These are phyloP conservation scores for Salix dunnii DNA, from an alignment of 345 rosid genomes.

Conservation along the genomic window DNA sequence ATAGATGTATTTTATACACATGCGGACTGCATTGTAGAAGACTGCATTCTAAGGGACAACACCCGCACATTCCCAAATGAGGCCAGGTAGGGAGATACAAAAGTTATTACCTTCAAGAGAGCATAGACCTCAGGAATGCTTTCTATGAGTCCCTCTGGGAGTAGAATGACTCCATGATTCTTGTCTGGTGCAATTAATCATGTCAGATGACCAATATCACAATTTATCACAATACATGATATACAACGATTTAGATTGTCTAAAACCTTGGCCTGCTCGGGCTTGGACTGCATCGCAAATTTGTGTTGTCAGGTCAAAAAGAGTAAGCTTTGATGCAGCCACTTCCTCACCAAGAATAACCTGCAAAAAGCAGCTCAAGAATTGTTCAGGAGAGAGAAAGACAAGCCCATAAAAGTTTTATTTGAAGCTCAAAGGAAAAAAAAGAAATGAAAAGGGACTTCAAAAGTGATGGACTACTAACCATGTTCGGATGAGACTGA, in stretches of 20 bases:
- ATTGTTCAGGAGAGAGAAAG: not conserved
- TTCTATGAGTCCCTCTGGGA: slow-evolving; percentile 97
- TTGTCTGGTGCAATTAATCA: slow-evolving; percentile 52
- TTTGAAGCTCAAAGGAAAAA: not conserved
- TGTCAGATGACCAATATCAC: slow-evolving; percentile 21
- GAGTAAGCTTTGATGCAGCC: slow-evolving; percentile 95
- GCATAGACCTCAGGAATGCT: slow-evolving; percentile 97
- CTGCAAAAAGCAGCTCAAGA: slow-evolving; percentile 34
- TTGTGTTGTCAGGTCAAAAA: slow-evolving; percentile 82
- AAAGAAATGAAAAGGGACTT: slow-evolving; percentile 12
- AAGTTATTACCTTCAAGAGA: slow-evolving; percentile 61
- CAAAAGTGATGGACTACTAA: slow-evolving; percentile 28
- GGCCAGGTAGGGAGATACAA: not conserved
- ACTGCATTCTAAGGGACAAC: not conserved
- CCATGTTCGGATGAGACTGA: slow-evolving; percentile 99
- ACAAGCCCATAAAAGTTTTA: not conserved
- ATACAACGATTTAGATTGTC: slow-evolving; percentile 10
- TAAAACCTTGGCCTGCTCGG: slow-evolving; percentile 77
- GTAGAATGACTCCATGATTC: slow-evolving; percentile 88
- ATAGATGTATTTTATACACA: not conserved
- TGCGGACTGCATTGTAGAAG: not conserved
- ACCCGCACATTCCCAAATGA: not conserved
- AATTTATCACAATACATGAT: slow-evolving; percentile 8
- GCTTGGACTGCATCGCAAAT: slow-evolving; percentile 97
- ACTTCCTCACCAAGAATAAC: slow-evolving; percentile 97